Base-by-base conservation (phyloP, 1,284 basidiomycete genomes). In the Xerocomus nothofagi region DNA sequence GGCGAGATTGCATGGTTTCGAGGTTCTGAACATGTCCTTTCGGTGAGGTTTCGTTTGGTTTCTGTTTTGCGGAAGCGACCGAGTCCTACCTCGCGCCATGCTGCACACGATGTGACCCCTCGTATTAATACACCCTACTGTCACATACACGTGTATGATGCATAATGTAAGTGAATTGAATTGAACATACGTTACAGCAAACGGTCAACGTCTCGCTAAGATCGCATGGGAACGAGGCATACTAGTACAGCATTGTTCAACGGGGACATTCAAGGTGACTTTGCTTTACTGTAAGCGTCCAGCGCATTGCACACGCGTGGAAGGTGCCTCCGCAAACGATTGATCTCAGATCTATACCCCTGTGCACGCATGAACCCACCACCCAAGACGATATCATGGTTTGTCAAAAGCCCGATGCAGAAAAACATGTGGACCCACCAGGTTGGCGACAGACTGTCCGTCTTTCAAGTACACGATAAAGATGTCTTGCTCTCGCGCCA, bases 1-100 rank as follows among this genome's bases (percentile, higher is more conserved):
- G 70, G 71, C 7, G 67, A 67, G 30, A 58, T 74, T 24, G 57
- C 56, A 7, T 73, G 8, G 62, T 73, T 18, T 51, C 73, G 29
- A 63, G 62, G 41, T 38, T 71, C 23, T 72, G 38, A 64, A 2
- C 24, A 6, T 29, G 10, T n/a, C 8, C 15, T 15, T 30, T 18
- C 10, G 10, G 3, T n/a, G 20, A 5, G 24, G 9, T 9, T n/a
- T 6, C n/a, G 5, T n/a, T n/a, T 0, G 3, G 9, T n/a, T 23
- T 21, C 21, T 15, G 36, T 14, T 6, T 37, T n/a, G 21, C 7
- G 7, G 6, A 27, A 9, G 11, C 11, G n/a, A 18, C 12, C n/a
- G n/a, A n/a, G n/a, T n/a, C n/a, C n/a, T 4, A 12, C 8, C 6
- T 12, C 14, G 4, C 7, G 14, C 7, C n/a, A 30, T 30, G n/a